Percentiles rank a stretch among this genome's conserved stretches.
These are phyloP conservation scores for Lachnellula hyalina DNA, from an alignment of 2,329 filamentous ascomycete species.

Conservation along the genomic window DNA sequence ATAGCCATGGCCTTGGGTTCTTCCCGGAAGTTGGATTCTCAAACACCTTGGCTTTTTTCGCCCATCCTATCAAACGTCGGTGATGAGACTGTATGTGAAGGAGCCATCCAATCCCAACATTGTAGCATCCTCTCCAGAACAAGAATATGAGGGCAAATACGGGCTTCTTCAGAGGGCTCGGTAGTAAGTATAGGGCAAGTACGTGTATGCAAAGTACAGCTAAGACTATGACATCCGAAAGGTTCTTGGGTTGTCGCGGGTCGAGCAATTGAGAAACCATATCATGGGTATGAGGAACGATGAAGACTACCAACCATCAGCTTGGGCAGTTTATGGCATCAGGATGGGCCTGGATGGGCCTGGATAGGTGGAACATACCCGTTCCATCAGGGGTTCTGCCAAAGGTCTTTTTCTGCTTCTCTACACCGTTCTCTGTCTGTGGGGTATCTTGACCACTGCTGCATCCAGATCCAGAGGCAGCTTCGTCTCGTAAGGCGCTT, in stretches of 20 bases:
- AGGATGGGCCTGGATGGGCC: not conserved
- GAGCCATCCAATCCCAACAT: slow-evolving; percentile 86
- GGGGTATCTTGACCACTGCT: slow-evolving; percentile 9
- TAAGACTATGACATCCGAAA: slow-evolving; percentile 79
- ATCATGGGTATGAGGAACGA: slow-evolving; percentile 92
- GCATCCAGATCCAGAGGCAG: not conserved
- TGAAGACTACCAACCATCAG: slow-evolving; percentile 63
- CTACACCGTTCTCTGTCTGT: slow-evolving; percentile 26
- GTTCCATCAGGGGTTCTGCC: slow-evolving; percentile 87
- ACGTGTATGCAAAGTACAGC: slow-evolving; percentile 72
- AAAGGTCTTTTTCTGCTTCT: slow-evolving; percentile 69
- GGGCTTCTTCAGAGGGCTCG: slow-evolving; percentile 62
- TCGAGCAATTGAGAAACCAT: slow-evolving; percentile 98
- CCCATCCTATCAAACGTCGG: slow-evolving; percentile 80
- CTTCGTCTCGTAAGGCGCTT: slow-evolving; percentile 5
- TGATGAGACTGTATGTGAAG: slow-evolving; percentile 88
- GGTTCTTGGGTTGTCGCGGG: slow-evolving; percentile 89
- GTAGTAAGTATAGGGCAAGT: slow-evolving; percentile 66
- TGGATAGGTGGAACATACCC: slow-evolving; percentile 50
- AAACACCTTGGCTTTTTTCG: slow-evolving; percentile 79
- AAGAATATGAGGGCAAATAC: slow-evolving; percentile 80
- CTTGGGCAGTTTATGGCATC: not conserved
- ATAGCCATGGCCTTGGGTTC: slow-evolving; percentile 77
- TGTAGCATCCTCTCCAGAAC: slow-evolving; percentile 91
- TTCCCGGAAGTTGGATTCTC: slow-evolving; percentile 74